Base-by-base conservation (phyloP, 2,329 filamentous ascomycete genomes). In the Fusarium illudens region DNA sequence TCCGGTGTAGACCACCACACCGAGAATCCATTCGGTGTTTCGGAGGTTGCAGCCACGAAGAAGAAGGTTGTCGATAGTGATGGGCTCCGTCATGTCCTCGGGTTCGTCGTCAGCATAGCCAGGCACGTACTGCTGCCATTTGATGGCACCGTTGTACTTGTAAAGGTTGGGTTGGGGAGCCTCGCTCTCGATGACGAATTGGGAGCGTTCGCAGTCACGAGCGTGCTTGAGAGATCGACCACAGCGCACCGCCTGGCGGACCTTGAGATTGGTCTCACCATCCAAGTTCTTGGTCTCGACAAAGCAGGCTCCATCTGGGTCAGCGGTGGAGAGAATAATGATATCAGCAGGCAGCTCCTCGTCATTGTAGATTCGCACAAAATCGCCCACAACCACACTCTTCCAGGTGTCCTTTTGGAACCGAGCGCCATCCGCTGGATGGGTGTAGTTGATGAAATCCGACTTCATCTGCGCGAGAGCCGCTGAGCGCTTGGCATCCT, bases 231-330 rank as follows among this genome's bases (percentile, higher is more conserved):
- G 86, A 48, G 88, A 84, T 55, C 92, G 90, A 12, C 94, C 92
- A 75, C 93, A 96, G 67, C 95, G 92, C 39, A 99, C 85, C 19
- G 96, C 93, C 75, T 95, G 92, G 62, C 96, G 91, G 65, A 97
- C 94, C 80, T 99, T 99, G 66, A 99, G 82, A 74, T 99, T 99
- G 3, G 96, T 99, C 81, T 99, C 96, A 52, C 96, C 96, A 75
- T 99, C 96, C 83, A 99, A 78, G 77, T 97, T 98, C 83, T 98
- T 99, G 3, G 96, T 99, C 80, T 99, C 96, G 20, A 99, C 92
- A 73, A 97, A 99, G 79, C 96, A 99, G 34, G 93, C 93, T 52
- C 96, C 96, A 73, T 99, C 96, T 1, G 91, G 87, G 73, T 98
- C 96, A 3, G 96, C 97, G 0, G 96, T 98, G 3, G 96, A 92